A percentile compares a stretch with the other conserved stretches of the same genome.
Evolutionary conservation across 192 early-diverging fungal genomes (phyloP).

Genomic region (Entomortierella beljakovae): DNA sequence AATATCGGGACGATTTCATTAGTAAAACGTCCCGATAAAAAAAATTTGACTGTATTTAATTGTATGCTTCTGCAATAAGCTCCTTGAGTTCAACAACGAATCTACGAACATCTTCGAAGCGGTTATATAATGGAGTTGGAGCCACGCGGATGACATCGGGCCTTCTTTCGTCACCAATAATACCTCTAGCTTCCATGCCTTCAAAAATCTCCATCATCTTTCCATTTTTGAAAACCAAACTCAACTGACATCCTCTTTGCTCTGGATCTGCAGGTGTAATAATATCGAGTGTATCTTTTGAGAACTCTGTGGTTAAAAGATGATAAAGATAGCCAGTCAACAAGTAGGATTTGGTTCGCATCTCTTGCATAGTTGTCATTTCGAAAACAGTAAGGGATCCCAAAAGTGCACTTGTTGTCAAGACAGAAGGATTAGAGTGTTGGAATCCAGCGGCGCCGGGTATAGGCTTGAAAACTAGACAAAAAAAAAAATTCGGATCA

Average conservation of each 20-base stretch:
- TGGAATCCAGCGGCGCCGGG: constrained; percentile 87
- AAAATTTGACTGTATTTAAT: constrained; percentile 4
- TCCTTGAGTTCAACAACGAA: constrained; percentile 72
- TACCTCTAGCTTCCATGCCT: constrained; percentile 67
- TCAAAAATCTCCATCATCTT: constrained; percentile 73
- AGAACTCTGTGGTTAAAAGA: constrained; percentile 66
- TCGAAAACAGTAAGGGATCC: constrained; percentile 86
- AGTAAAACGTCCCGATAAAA: too few relatives aligned
- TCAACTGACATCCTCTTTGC: constrained; percentile 90
- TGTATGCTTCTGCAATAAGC: constrained; percentile 54
- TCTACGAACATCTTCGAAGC: constrained; percentile 81
- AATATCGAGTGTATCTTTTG: constrained; percentile 58
- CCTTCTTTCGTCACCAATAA: constrained; percentile 90
- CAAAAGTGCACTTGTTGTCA: constrained; percentile 78
- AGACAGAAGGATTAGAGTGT: constrained; percentile 88
- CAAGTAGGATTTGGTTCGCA: constrained; percentile 80
- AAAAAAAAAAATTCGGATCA: too few relatives aligned
- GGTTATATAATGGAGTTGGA: constrained; percentile 92
- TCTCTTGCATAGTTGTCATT: constrained; percentile 71
- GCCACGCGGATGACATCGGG: constrained; percentile 93
- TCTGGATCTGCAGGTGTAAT: constrained; percentile 83
- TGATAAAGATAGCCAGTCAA: constrained; percentile 90
- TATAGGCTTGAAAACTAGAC: constrained; percentile 75
- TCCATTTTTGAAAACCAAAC: constrained; percentile 68
- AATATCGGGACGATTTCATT: not conserved